phyloP scores from a whole-genome alignment of 2,329 filamentous ascomycete species.

The Annulohypoxylon truncatum region DNA sequence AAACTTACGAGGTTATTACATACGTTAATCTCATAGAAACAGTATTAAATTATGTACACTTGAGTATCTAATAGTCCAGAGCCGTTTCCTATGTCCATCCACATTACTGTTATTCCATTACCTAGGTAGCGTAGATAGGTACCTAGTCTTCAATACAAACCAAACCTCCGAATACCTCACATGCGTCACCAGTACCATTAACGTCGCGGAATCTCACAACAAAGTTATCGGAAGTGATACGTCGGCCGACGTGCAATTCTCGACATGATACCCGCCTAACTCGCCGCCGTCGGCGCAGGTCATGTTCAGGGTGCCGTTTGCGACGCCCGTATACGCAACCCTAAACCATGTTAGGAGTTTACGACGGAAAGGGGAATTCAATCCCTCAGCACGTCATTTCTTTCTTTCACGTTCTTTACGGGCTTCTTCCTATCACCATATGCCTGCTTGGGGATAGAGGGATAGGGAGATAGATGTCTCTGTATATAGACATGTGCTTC shows the following conservation, averaged over 20 bases:
- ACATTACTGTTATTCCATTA: not conserved
- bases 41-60: not conserved
- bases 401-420: not conserved
- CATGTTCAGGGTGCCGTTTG: constrained; percentile 35
- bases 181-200: not conserved
- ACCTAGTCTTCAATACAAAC: not conserved
- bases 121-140: not conserved
- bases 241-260: constrained; percentile 43
- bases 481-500: not conserved
- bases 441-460: not conserved
- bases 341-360: constrained; percentile 20
- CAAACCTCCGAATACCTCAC: not conserved
- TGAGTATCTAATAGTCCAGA: not conserved
- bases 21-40: not conserved
- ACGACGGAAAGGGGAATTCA: not conserved
- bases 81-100: not conserved
- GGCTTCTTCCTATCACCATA: not conserved
- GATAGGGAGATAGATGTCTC: not conserved
- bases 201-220: constrained; percentile 19
- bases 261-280: constrained; percentile 42
- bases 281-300: constrained; percentile 41
- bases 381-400: not conserved
- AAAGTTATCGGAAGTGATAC: constrained; percentile 37
- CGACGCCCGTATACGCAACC: constrained; percentile 43
- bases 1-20: no score